These are phyloP conservation scores for Colletotrichum sp. DNA, from an alignment of 2,329 filamentous ascomycete genomes.

Conservation along the genomic window DNA sequence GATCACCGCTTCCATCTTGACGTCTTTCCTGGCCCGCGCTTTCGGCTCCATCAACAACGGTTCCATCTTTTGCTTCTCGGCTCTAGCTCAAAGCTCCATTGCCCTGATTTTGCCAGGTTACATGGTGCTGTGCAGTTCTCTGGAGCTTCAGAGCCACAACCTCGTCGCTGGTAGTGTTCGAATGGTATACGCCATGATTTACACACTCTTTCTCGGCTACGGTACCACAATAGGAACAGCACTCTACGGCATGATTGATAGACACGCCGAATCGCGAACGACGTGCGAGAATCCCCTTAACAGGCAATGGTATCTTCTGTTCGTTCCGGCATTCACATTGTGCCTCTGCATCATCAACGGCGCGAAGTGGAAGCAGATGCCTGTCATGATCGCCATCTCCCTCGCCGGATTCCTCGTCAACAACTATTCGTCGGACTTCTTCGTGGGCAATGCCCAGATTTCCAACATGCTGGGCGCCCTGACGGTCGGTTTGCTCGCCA, in stretches of 20 bases:
- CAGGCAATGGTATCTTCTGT: slow-evolving; percentile 57
- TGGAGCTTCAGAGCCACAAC: slow-evolving; percentile 70
- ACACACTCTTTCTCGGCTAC: slow-evolving; percentile 70
- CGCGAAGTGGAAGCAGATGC: slow-evolving; percentile 79
- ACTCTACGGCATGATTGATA: slow-evolving; percentile 62
- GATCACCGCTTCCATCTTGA: slow-evolving; percentile 64
- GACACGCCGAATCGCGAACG: slow-evolving; percentile 46
- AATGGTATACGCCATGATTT: slow-evolving; percentile 75
- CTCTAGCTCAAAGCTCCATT: slow-evolving; percentile 75
- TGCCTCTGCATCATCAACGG: slow-evolving; percentile 81
- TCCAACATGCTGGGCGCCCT: slow-evolving; percentile 80
- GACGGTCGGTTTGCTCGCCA: slow-evolving; percentile 77
- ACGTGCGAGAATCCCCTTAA: slow-evolving; percentile 42
- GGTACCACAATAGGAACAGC: slow-evolving; percentile 68
- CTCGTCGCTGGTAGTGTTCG: slow-evolving; percentile 70
- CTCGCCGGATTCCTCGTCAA: slow-evolving; percentile 78
- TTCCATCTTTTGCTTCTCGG: slow-evolving; percentile 72
- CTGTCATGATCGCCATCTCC: slow-evolving; percentile 77
- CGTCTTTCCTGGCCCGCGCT: slow-evolving; percentile 72
- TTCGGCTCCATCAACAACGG: slow-evolving; percentile 69
- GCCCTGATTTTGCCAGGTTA: slow-evolving; percentile 73
- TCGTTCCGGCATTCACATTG: slow-evolving; percentile 72
- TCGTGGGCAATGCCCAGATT: slow-evolving; percentile 74
- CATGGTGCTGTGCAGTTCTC: slow-evolving; percentile 56
- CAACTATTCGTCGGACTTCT: slow-evolving; percentile 71